A percentile compares a stretch with the other conserved stretches of the same genome.
phyloP scores from a whole-genome alignment of 2,329 filamentous ascomycete species.

The Pezicula carpinea region DNA sequence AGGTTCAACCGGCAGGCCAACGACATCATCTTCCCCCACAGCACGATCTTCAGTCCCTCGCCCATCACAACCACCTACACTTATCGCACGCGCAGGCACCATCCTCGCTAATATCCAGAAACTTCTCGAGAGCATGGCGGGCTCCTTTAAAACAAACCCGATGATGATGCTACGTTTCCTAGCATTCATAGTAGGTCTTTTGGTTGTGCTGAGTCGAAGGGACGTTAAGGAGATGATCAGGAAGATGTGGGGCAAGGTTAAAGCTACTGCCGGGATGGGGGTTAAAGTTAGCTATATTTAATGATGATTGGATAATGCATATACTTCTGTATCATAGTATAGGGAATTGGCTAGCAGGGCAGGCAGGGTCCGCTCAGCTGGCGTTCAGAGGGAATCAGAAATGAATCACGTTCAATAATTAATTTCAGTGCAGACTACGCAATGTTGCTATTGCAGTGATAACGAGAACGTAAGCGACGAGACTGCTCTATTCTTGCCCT shows the following conservation, averaged over 20 bases:
- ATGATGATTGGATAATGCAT: conserved; percentile 14
- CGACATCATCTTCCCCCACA: conserved; percentile 12
- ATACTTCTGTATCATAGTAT: no score
- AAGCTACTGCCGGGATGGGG: conserved; percentile 87
- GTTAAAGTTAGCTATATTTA: conserved; percentile 96
- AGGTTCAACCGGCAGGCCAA: conserved; percentile 26
- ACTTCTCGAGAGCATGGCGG: conserved; percentile 46
- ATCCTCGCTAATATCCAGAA: conserved; percentile 48
- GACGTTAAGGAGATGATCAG: conserved; percentile 59
- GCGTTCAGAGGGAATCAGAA: no score
- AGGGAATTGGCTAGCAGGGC: no score
- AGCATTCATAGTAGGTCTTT: conserved; percentile 73
- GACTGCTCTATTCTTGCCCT: no score
- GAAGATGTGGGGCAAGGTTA: conserved; percentile 54
- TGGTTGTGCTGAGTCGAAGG: conserved; percentile 70
- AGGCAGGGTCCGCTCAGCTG: no score
- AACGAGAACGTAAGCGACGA: no score
- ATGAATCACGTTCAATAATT: no score
- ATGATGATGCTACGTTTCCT: conserved; percentile 57
- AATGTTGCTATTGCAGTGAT: no score
- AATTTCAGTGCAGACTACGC: no score
- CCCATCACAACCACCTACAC: conserved; percentile 13
- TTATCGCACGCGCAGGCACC: conserved; percentile 38
- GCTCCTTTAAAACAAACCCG: conserved; percentile 51
- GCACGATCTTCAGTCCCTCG: conserved; percentile 13